Conservation (phyloP, 108 stramenopile species). For the Fragilaria crotonensis region DNA sequence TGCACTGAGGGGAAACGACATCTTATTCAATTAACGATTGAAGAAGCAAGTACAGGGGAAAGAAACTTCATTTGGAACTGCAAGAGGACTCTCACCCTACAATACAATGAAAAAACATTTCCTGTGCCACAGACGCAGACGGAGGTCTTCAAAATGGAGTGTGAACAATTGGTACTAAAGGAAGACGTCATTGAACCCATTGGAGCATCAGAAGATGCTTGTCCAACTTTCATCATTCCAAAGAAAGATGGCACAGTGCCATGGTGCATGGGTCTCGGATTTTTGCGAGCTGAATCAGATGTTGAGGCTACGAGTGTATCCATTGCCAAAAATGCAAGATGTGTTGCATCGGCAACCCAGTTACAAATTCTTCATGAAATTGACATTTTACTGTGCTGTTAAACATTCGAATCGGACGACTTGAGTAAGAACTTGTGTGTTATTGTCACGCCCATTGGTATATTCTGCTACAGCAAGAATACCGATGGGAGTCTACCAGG, state of each 20-base stretch:
- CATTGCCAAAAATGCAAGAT: slow-evolving; percentile 31
- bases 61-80: too few species aligned
- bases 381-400: slow-evolving; percentile 32
- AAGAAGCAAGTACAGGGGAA: too few species aligned
- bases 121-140: too few species aligned
- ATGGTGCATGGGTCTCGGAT: slow-evolving; percentile 40
- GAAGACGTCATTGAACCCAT: slow-evolving; percentile 10
- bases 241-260: slow-evolving; percentile 24
- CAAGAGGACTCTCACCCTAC: too few species aligned
- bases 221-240: slow-evolving; percentile 30
- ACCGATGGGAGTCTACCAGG: slow-evolving; percentile 38
- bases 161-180: too few species aligned
- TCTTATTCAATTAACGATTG: too few species aligned
- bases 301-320: slow-evolving; percentile 11
- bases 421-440: slow-evolving; percentile 13
- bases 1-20: too few species aligned
- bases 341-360: slow-evolving; percentile 14
- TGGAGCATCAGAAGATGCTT: slow-evolving; percentile 16
- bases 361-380: slow-evolving; percentile 22
- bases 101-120: too few species aligned
- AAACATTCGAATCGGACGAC: slow-evolving; percentile 27
- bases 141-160: too few species aligned
- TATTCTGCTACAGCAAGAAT: slow-evolving; percentile 20
- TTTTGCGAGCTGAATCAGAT: slow-evolving; percentile 27
- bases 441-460: slow-evolving; percentile 40